These are phyloP conservation scores for Leonotis leonurus DNA, from an alignment of 257 asterid genomes.

Conservation along the genomic window DNA sequence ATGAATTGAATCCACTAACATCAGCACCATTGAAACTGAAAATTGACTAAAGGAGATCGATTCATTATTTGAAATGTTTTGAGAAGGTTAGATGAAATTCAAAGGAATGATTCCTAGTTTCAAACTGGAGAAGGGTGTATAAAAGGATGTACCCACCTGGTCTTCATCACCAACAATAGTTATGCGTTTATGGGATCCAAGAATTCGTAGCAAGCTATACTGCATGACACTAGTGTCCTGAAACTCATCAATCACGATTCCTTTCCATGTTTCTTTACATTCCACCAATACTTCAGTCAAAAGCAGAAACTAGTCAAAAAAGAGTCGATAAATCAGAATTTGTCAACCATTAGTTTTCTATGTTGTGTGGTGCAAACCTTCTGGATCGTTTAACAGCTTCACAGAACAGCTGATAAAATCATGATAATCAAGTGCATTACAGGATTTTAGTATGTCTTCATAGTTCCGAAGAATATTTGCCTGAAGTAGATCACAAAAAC, in stretches of 20 bases:
- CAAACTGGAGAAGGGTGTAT: constrained; percentile 6
- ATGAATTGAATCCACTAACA: constrained; percentile 83
- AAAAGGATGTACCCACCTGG: constrained; percentile 51
- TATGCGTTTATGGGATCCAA: constrained; percentile 76
- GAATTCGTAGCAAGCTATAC: constrained; percentile 53
- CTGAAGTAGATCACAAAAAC: constrained; percentile 36
- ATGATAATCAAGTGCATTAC: constrained; percentile 93
- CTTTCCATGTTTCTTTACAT: constrained; percentile 80
- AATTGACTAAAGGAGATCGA: constrained; percentile 57
- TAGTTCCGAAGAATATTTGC: constrained; percentile 75
- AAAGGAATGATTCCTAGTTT: constrained; percentile 7
- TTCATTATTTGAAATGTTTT: neutral
- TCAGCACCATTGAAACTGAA: constrained; percentile 97
- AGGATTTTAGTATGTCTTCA: constrained; percentile 64
- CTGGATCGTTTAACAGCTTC: constrained; percentile 79
- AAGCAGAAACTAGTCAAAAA: constrained; percentile 20
- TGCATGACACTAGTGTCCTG: constrained; percentile 98
- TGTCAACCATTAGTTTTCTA: constrained; percentile 1
- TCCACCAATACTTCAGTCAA: constrained; percentile 49
- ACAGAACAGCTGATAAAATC: constrained; percentile 81
- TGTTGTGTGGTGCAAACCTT: constrained; percentile 47
- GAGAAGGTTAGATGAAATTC: constrained; percentile 15
- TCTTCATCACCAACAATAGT: constrained; percentile 98
- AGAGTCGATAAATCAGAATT: constrained; percentile 12
- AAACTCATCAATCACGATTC: constrained; percentile 87